A percentile compares a stretch with the other conserved stretches of the same genome.
Conservation (phyloP, 164 flowering plant species). For the Berberis thunbergii region DNA sequence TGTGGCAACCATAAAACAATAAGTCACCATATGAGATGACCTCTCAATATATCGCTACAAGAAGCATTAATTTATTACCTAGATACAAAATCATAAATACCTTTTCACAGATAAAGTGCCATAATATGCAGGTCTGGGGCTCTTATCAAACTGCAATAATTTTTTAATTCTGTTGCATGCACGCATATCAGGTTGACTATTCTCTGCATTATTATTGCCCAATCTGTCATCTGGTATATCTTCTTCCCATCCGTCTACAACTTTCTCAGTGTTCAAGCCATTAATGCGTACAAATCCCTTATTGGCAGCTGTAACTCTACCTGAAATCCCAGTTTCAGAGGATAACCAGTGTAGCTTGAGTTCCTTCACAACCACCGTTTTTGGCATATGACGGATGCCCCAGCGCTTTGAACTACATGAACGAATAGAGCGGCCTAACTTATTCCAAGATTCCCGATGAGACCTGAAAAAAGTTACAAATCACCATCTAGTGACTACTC, state of each 20-base stretch:
- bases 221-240: slow-evolving; percentile 19
- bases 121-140: slow-evolving; percentile 91
- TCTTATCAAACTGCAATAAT: slow-evolving; percentile 84
- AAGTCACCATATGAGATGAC: background rate
- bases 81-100: slow-evolving; percentile 18
- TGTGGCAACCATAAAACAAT: background rate
- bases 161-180: slow-evolving; percentile 36
- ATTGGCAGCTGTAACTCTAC: slow-evolving; percentile 9
- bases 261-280: slow-evolving; percentile 33
- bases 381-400: slow-evolving; percentile 76
- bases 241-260: slow-evolving; percentile 46
- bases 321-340: slow-evolving; percentile 13
- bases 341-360: slow-evolving; percentile 47
- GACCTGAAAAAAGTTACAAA: slow-evolving; percentile 33
- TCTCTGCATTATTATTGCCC: slow-evolving; percentile 15
- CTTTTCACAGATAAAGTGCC: slow-evolving; percentile 78
- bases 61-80: background rate
- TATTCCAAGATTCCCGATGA: slow-evolving; percentile 57
- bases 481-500: background rate
- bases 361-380: slow-evolving; percentile 54
- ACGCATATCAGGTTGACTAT: slow-evolving; percentile 12
- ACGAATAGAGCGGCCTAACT: slow-evolving; percentile 30
- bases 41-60: background rate
- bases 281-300: slow-evolving; percentile 25
- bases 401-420: slow-evolving; percentile 46